Percentiles rank a stretch among this genome's conserved stretches.
These are phyloP conservation scores for Pseudozyma hubeiensis DNA, from an alignment of 1,284 basidiomycete genomes.

Conservation along the genomic window DNA sequence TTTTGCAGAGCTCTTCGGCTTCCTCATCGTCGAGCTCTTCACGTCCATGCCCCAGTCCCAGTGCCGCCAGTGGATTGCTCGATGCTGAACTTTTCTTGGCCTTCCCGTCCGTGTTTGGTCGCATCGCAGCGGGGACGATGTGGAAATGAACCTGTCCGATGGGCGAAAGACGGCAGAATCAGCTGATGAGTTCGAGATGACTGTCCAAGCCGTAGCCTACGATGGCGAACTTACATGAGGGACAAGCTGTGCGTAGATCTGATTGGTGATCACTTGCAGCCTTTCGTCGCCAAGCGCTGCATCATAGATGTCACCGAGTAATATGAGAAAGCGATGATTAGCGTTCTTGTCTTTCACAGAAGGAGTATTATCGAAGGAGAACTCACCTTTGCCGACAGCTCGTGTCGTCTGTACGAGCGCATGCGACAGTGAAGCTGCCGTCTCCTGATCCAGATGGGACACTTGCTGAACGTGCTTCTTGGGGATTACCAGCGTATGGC, in stretches of 20 bases:
- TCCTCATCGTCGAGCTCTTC: constrained; percentile 59
- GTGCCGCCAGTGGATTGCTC: constrained; percentile 23
- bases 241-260: constrained; percentile 83
- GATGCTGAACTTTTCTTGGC: constrained; percentile 12
- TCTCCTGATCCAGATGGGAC: constrained; percentile 18
- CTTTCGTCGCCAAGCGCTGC: constrained; percentile 54
- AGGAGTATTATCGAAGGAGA: no score
- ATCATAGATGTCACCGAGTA: neutral
- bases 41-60: constrained; percentile 52
- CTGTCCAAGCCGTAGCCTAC: no score
- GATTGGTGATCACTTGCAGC: constrained; percentile 68
- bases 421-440: constrained; percentile 35
- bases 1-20: constrained; percentile 30
- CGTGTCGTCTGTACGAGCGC: constrained; percentile 42
- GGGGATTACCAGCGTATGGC: constrained; percentile 53
- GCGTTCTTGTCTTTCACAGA: neutral
- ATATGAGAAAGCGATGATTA: neutral
- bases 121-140: constrained; percentile 78
- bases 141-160: constrained; percentile 79
- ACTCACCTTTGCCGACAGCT: constrained; percentile 46
- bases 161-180: constrained; percentile 3
- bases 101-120: constrained; percentile 52
- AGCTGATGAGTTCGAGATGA: neutral
- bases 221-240: constrained; percentile 75
- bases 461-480: constrained; percentile 40